phyloP scores from a whole-genome alignment of 164 flowering plant species.

The Chimonanthus praecox region DNA sequence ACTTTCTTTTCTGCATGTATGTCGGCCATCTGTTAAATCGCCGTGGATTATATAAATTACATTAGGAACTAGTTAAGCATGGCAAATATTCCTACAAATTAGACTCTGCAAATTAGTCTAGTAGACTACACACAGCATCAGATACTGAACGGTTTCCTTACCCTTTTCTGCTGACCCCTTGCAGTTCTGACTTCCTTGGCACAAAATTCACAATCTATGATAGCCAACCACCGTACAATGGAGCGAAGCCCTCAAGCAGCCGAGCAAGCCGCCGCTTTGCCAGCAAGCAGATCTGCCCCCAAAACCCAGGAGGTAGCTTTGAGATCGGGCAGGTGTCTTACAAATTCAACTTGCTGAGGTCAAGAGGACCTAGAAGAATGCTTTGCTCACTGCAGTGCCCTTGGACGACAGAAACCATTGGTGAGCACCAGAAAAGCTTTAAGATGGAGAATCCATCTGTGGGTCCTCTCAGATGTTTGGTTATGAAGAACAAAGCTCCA shows the following conservation, averaged over 20 bases:
- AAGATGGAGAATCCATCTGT: conserved; percentile 26
- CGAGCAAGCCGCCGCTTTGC: conserved; percentile 64
- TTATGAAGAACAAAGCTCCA: conserved; percentile 37
- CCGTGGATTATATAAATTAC: too few species aligned
- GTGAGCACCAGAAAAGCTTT: conserved; percentile 14
- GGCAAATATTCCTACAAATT: too few species aligned
- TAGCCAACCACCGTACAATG: conserved; percentile 69
- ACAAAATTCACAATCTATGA: conserved; percentile 81
- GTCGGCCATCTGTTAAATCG: too few species aligned
- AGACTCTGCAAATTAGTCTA: too few species aligned
- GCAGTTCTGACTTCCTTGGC: conserved; percentile 90
- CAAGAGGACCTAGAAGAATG: conserved; percentile 95
- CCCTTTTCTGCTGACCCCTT: neutral
- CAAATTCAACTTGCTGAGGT: conserved; percentile 76
- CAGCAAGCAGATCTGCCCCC: conserved; percentile 82
- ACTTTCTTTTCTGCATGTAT: too few species aligned
- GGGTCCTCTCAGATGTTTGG: conserved; percentile 20
- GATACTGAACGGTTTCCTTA: too few species aligned
- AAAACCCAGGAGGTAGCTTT: conserved; percentile 71
- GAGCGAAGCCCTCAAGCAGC: conserved; percentile 68
- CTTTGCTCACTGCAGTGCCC: conserved; percentile 61
- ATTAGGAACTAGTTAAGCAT: too few species aligned
- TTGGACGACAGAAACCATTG: conserved; percentile 18
- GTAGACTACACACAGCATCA: too few species aligned
- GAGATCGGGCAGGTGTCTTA: conserved; percentile 78